Percentiles rank a stretch among this genome's conserved stretches.
phyloP scores from a whole-genome alignment of 805 yeast species.

The Lipomyces kockii region DNA sequence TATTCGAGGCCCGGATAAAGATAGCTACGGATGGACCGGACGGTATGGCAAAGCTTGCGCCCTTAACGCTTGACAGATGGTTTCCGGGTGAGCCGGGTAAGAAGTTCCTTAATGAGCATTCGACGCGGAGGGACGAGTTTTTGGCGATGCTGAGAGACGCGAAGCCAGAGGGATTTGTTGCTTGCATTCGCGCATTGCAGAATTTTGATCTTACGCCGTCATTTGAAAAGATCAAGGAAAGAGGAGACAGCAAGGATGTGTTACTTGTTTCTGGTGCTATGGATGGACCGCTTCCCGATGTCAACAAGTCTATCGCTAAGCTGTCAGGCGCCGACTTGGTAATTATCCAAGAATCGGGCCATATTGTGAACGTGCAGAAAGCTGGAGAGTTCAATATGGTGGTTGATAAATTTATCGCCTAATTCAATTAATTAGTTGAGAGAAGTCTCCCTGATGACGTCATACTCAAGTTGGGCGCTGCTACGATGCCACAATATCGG shows the following conservation, averaged over 20 bases:
- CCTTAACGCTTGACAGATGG: constrained; percentile 30
- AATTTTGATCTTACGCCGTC: constrained; percentile 28
- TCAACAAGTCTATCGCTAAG: constrained; percentile 19
- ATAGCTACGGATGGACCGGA: constrained; percentile 20
- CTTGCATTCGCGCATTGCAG: constrained; percentile 33
- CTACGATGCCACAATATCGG: no score
- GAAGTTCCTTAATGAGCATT: constrained; percentile 17
- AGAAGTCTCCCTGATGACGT: background rate
- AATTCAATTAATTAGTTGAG: background rate
- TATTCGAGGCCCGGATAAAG: constrained; percentile 26
- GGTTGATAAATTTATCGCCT: constrained; percentile 28
- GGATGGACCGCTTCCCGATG: constrained; percentile 29
- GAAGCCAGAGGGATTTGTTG: constrained; percentile 26
- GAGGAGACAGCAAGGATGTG: constrained; percentile 20
- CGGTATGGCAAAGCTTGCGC: constrained; percentile 32
- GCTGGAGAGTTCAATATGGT: constrained; percentile 22
- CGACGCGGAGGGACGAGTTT: constrained; percentile 19
- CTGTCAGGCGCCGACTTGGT: constrained; percentile 19
- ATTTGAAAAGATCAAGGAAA: constrained; percentile 20
- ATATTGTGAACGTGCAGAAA: constrained; percentile 30
- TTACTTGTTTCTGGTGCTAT: constrained; percentile 28
- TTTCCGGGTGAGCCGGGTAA: constrained; percentile 29
- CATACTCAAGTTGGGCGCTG: background rate
- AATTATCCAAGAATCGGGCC: constrained; percentile 24
- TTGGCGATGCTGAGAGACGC: constrained; percentile 22